Base-by-base conservation (phyloP, 305 asterid species). In the Rubia peregrina region DNA sequence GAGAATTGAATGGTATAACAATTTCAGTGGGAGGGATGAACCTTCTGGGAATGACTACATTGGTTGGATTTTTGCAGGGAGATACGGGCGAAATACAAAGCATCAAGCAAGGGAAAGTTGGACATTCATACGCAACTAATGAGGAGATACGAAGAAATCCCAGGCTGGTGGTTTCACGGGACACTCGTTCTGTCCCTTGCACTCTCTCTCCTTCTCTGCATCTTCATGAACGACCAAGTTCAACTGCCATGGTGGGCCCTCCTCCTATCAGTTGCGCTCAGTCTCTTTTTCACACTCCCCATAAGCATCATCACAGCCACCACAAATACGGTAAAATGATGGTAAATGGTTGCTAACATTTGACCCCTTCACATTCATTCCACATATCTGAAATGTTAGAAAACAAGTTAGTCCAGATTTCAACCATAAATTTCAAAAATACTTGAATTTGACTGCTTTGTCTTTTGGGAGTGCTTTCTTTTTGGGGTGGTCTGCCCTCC, bases 191-290 rank as follows among this genome's bases (percentile, higher is more conserved):
- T 83, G 57, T 74, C 96, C 5, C 6, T 90, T 19, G 77, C 36
- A 7, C 83, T 84, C 43, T 83, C 95, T 2, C 80, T 92, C 1
- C 57, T 67, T 0, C 83, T 90, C 1, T 92, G 96, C 66, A 80
- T 82, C 48, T 79, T 85, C 85, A 73, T 83, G 94, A 85, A 83
- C 12, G 78, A 84, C 22, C 78, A 92, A 55, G 88, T 90, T 65
- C 98, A 92, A 68, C 44, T 90, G 49, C 95, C 98, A 9, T 88
- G 95, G 95, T 92, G 98, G 98, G 95, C 89, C n/a, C 87, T 89
- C 19, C 7, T 91, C 9, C 65, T 88, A 10, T 78, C 96, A 0
- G 73, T 79, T 0, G 79, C 22, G 2, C 59, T 91, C 0, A 87
- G 96, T 0, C 42, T 85, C 6, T 0, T 81, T 26, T 92, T 85